Evolutionary conservation across 2,329 filamentous ascomycete species (phyloP).

Genomic region (Neurospora crassa): DNA sequence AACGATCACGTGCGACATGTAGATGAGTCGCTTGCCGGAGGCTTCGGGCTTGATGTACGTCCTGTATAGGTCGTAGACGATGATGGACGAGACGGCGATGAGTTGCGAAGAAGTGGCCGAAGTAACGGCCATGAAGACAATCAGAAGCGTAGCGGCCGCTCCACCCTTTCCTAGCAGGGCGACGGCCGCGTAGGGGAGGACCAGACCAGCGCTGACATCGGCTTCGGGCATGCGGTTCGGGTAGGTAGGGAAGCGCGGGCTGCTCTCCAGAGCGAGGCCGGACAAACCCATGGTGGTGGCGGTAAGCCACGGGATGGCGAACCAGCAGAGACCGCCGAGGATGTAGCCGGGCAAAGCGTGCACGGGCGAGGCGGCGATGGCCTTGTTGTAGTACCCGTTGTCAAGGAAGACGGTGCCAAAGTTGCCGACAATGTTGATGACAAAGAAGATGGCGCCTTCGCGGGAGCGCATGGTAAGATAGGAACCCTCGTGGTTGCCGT

Average conservation of each 20-base stretch:
- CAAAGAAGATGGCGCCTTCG: constrained; percentile 80
- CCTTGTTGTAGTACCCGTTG: constrained; percentile 89
- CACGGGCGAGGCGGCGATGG: constrained; percentile 77
- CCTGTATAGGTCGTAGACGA: constrained; percentile 82
- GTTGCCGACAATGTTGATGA: constrained; percentile 68
- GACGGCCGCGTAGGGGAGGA: constrained; percentile 76
- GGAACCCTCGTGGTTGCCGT: constrained; percentile 69
- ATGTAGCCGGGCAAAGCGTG: constrained; percentile 84
- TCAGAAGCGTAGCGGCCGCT: constrained; percentile 65
- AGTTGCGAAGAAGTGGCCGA: constrained; percentile 74
- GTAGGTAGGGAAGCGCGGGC: constrained; percentile 62
- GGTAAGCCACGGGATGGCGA: constrained; percentile 83
- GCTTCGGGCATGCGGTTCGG: constrained; percentile 60
- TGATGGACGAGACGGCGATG: constrained; percentile 80
- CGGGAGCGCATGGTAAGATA: constrained; percentile 80
- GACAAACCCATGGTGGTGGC: constrained; percentile 83
- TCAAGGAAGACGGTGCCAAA: constrained; percentile 80
- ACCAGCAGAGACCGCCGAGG: constrained; percentile 79
- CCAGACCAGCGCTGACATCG: constrained; percentile 75
- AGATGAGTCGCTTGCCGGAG: constrained; percentile 66
- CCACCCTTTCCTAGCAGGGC: constrained; percentile 75
- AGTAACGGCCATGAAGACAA: constrained; percentile 87
- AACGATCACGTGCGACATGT: constrained; percentile 67
- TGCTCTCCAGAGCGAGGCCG: constrained; percentile 69
- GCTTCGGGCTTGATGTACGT: constrained; percentile 76